Percentiles rank a stretch among this genome's conserved stretches.
These are phyloP conservation scores for Porodaedalea pini DNA, from an alignment of 1,284 basidiomycete species.

Conservation along the genomic window DNA sequence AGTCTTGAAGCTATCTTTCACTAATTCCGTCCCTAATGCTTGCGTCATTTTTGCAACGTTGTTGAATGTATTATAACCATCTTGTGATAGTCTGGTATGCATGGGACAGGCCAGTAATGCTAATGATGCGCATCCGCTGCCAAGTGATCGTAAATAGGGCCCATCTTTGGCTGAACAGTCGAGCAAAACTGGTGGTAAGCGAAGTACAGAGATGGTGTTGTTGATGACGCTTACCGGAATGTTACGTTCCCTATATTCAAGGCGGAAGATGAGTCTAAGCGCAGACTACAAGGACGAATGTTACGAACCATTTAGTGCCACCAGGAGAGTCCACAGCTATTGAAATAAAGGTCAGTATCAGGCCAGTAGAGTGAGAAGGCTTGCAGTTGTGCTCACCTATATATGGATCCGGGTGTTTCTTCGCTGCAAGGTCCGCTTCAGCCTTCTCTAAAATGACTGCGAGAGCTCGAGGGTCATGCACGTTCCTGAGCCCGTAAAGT, in stretches of 20 bases:
- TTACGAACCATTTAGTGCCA: conserved; percentile 83
- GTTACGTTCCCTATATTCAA: conserved; percentile 22
- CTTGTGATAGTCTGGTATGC: neutral
- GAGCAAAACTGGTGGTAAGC: neutral
- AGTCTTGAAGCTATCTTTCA: no score
- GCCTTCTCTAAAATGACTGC: conserved; percentile 79
- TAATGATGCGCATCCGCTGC: conserved; percentile 20
- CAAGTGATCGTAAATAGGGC: conserved; percentile 25
- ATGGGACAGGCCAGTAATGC: neutral
- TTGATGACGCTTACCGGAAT: conserved; percentile 22
- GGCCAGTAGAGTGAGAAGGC: conserved; percentile 24
- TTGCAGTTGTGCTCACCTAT: conserved; percentile 57
- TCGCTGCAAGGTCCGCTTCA: conserved; percentile 68
- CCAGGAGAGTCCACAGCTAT: conserved; percentile 75
- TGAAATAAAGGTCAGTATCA: conserved; percentile 22
- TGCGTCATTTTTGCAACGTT: no score
- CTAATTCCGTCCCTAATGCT: no score
- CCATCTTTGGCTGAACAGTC: conserved; percentile 19
- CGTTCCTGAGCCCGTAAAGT: no score
- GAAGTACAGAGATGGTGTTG: neutral
- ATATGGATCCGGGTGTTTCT: conserved; percentile 87
- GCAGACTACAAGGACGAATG: neutral
- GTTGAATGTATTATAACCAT: no score
- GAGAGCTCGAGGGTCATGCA: conserved; percentile 84
- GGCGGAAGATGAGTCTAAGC: neutral